Evolutionary conservation across 2,329 filamentous ascomycete genomes (phyloP), one percentile per base, ranked within the genome.

Genomic region (Xylogone sp.): DNA sequence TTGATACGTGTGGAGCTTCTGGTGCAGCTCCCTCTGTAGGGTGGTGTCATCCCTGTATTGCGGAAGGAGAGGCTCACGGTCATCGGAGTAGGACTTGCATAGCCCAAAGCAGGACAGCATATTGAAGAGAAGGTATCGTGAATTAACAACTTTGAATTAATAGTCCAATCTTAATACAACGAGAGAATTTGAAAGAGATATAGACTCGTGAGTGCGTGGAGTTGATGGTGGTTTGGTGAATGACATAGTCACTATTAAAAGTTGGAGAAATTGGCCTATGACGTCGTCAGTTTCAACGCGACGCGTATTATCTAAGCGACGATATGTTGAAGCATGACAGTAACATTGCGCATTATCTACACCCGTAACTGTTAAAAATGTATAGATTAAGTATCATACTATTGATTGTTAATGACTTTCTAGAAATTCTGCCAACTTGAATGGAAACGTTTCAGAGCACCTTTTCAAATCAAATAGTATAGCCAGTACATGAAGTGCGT

Each of bases 1-100:
- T 75, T 96, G 90, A 66, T 96, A 97, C 21, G 86, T 86, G 71
- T 96, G 93, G 54, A 97, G 80, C 76, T 96, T 97, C 69, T 93
- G 84, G 64, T 93, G 89, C 53, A 96, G 78, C 62, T 84, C 77
- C 45, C 84, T 78, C 77, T 96, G 89, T 49, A 92, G 74, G 27
- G 77, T 72, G 1, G 92, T 96, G 62, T 94, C 89, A 68, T 95
- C 87, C 62, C 84, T 77, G 75, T 94, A 94, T 62, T 84, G 86
- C 52, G 91, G 88, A 46, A 96, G 83, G 51, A 96, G 78, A 56
- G 91, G 91, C 63, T 91, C 53, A 19, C 56, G 60, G 46, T 68
- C 65, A 21, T 54, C 60, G 52, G 59, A 49, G 21, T 48, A 52
- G 21, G 56, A 56, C 53, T 64, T 67, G 49, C 63, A 58, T 19